These are phyloP conservation scores for Backusella psychrophila DNA, from an alignment of 192 early-diverging fungal species.

Conservation along the genomic window DNA sequence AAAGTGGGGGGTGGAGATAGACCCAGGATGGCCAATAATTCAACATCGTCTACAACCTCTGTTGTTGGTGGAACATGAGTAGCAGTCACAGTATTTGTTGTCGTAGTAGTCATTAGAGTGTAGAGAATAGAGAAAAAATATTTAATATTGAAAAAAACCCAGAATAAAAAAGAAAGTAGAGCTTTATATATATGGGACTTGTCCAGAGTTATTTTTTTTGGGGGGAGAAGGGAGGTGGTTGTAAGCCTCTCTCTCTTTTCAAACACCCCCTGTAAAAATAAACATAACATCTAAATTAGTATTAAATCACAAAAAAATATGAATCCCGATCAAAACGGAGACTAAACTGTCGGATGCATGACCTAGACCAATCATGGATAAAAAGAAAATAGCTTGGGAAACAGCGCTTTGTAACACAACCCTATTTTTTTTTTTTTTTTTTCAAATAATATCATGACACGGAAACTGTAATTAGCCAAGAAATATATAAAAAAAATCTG, in stretches of 20 bases:
- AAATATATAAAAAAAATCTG: not conserved
- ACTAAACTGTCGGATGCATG: not conserved
- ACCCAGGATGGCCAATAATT: slow-evolving; percentile 23
- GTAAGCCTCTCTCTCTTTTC: not conserved
- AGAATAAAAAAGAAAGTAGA: not conserved
- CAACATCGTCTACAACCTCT: slow-evolving; percentile 17
- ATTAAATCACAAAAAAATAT: not conserved
- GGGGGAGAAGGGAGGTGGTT: not conserved
- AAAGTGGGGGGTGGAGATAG: not conserved
- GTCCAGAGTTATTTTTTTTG: not conserved
- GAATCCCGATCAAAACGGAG: not conserved
- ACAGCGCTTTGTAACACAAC: not conserved
- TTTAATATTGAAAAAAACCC: slow-evolving; percentile 3
- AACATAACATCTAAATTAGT: not conserved
- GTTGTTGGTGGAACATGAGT: not conserved
- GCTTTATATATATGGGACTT: slow-evolving; percentile 2
- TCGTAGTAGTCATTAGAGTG: not conserved
- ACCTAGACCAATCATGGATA: not conserved
- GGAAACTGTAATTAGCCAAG: not conserved
- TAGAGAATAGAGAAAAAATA: no score
- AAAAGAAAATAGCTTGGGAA: not conserved
- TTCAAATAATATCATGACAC: not conserved
- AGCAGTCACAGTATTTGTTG: not conserved
- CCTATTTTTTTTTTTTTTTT: not conserved
- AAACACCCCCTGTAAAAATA: not conserved